Percentiles rank a stretch among this genome's conserved stretches.
These are phyloP conservation scores for Triadica sebifera DNA, from an alignment of 345 rosid genomes.

Conservation along the genomic window DNA sequence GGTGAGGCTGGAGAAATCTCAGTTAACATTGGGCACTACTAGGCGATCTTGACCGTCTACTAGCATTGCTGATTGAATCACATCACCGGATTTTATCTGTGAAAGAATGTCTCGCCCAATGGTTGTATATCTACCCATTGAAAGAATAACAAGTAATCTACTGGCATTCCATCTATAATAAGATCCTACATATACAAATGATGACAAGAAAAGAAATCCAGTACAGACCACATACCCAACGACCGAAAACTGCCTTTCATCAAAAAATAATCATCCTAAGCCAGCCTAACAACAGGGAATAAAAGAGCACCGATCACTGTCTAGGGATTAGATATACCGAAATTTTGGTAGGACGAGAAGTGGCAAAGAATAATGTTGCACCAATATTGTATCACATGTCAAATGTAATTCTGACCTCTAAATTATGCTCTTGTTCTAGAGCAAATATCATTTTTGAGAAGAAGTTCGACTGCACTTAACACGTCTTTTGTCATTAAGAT, in stretches of 20 bases:
- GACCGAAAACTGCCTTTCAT: conserved; percentile 93
- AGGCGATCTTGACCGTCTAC: conserved; percentile 79
- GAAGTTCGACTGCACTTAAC: conserved; percentile 40
- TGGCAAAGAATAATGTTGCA: not conserved
- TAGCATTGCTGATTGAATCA: conserved; percentile 67
- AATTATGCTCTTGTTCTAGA: not conserved
- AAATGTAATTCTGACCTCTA: not conserved
- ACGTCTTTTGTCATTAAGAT: conserved; percentile 82
- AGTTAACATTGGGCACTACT: conserved; percentile 52
- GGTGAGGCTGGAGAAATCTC: conserved; percentile 9
- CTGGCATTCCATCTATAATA: not conserved
- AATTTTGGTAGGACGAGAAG: no score
- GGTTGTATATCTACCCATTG: conserved; percentile 56
- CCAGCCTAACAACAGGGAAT: conserved; percentile 51
- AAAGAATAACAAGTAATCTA: not conserved
- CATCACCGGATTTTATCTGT: conserved; percentile 79
- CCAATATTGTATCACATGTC: not conserved
- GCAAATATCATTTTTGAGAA: not conserved
- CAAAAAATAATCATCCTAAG: conserved; percentile 92
- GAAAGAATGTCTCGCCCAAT: conserved; percentile 70
- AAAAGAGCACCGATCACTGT: no score
- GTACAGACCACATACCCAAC: conserved; percentile 58
- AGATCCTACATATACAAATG: not conserved
- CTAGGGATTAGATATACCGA: no score
- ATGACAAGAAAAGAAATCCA: not conserved